phyloP scores from a whole-genome alignment of 306 rosid genomes.

The Senna tora region DNA sequence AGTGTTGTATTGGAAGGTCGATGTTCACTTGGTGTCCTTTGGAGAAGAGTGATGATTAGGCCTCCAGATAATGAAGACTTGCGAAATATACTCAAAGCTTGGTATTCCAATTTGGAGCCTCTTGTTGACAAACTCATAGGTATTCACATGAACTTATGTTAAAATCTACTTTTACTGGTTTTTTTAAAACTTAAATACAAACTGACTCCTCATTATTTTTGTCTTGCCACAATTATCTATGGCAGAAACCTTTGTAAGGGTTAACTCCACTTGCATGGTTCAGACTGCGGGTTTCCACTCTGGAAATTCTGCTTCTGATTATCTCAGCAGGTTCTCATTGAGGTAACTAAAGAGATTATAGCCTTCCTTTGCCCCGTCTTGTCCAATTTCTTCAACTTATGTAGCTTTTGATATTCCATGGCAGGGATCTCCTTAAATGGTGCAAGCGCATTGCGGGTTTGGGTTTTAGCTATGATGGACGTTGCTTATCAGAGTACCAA shows the following conservation, averaged over 20 bases:
- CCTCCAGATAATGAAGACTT: conserved; percentile 65
- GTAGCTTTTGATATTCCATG: conserved; percentile 35
- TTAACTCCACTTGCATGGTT: conserved; percentile 49
- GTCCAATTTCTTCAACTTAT: background rate
- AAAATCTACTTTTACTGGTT: background rate
- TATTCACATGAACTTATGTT: conserved; percentile 32
- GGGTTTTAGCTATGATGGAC: conserved; percentile 56
- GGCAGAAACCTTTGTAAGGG: conserved; percentile 74
- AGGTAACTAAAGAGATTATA: conserved; percentile 52
- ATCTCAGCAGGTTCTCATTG: conserved; percentile 66
- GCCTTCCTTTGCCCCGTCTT: conserved; percentile 1
- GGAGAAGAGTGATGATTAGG: conserved; percentile 80
- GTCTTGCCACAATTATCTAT: conserved; percentile 18
- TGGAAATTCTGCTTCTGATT: conserved; percentile 51
- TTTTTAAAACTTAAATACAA: background rate
- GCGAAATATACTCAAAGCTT: conserved; percentile 59
- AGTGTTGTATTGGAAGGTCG: conserved; percentile 56
- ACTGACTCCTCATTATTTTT: conserved; percentile 10
- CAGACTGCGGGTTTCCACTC: conserved; percentile 51
- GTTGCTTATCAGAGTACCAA: conserved; percentile 54
- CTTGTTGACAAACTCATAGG: conserved; percentile 62
- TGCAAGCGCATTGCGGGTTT: conserved; percentile 77
- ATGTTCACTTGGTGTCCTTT: conserved; percentile 60
- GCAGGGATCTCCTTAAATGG: conserved; percentile 96
- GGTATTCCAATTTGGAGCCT: conserved; percentile 64